Evolutionary conservation across 805 yeast species (phyloP), one percentile per base, ranked within the genome.

Genomic region (Cyberlindnera americana): DNA sequence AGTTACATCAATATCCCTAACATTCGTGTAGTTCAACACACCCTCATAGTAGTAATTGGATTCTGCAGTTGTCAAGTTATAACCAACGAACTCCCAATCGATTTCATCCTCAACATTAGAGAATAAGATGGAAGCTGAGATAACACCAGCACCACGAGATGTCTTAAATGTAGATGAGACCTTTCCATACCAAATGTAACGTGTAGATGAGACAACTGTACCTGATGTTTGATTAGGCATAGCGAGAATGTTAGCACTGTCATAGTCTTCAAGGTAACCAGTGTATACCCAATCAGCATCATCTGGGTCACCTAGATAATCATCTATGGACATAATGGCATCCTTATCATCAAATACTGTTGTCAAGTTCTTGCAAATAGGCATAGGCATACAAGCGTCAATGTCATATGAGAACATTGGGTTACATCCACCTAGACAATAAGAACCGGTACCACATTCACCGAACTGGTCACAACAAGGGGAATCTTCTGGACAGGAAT

Each of bases 391-490:
- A 65, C 97, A 90, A 1, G 96, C 78, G 11, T 75, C 65, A 38
- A 35, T 33, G 16, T 33, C 35, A 30, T 34, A 50, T 3, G 57
- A 50, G 16, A 15, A 48, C 0, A 78, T 67, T 27, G 93, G 83
- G 64, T 89, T 86, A 68, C 97, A 90, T 24, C 95, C 91, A 44
- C 91, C 93, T 37, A 89, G 69, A 69, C 97, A 90, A 63, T 71
- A 72, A 14, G 71, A 60, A 17, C 95, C 95, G 18, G 80, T 73
- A 53, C 95, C 95, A 67, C 95, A 86, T 23, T 63, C 67, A 35
- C 96, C 96, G 50, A 74, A 81, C 50, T 78, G 81, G 11, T 86
- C 77, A 61, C 97, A 89, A 63, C 97, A 89, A 41, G 97, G 97
- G n/a, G 58, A 49, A 33, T 69, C 71, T 56, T 82, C 77, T 2